Base-by-base conservation (phyloP, 129 eudicot species). In the Cynara cardunculus region DNA sequence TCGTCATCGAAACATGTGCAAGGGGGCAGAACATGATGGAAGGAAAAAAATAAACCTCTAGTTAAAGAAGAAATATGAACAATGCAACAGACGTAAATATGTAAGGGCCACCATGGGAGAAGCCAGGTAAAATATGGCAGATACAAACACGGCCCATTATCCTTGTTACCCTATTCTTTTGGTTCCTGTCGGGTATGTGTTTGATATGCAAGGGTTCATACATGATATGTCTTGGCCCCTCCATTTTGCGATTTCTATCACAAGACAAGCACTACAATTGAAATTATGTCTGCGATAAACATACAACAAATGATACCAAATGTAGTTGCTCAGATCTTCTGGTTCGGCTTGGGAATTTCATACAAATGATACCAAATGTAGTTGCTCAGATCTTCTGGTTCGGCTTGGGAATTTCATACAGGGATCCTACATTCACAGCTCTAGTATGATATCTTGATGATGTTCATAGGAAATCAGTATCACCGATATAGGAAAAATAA, bases 1-100 rank as follows among this genome's bases (percentile, higher is more conserved):
- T 4, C 76, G 32, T 67, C 41, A n/a, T 27, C 30, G 44, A 79
- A 49, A 79, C 82, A 79, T 49, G 82, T 28, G 68, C 22, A 2
- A 22, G 27, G 31, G 31, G 24, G 76, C 25, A 73, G 9, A 6
- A 56, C 24, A 56, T n/a, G 65, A 56, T 24, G 25, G 10, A 56
- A 56, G 24, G n/a, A 53, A 56, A 56, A 53, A 56, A 56, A 18
- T 56, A 56, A 56, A 56, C 24, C 24, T 19, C 65, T 56, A 56
- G 65, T 18, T 18, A 56, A 56, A 49, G 18, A 13, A 14, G n/a
- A 56, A 56, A 56, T 56, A 56, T 56, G 65, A 56, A 56, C n/a
- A 56, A 56, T 56, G 65, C 65, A 18, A 56, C 19, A 56, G 24
- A n/a, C 65, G 18, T 53, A 56, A 18, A 56, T 56, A 4, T 56